phyloP scores from a whole-genome alignment of 495 filamentous ascomycete species.

The Aeminium ludgeri region DNA sequence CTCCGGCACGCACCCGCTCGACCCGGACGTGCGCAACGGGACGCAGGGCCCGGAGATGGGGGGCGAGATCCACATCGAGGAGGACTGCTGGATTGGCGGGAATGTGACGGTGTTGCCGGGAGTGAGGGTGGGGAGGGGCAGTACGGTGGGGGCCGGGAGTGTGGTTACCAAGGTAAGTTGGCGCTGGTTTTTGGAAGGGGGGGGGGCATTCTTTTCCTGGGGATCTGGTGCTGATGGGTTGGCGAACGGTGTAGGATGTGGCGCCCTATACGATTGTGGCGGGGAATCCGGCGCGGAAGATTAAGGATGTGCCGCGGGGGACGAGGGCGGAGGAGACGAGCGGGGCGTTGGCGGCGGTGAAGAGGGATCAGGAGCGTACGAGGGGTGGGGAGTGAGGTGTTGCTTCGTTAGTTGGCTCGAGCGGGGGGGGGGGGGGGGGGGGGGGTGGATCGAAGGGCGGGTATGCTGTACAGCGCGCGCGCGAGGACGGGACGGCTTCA shows the following conservation, averaged over 20 bases:
- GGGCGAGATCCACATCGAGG: conserved; percentile 57
- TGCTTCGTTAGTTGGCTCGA: no score
- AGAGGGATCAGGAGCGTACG: conserved; percentile 11
- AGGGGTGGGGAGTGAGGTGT: no score
- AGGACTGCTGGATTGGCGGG: conserved; percentile 83
- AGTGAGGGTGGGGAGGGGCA: conserved; percentile 63
- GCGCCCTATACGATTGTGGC: conserved; percentile 22
- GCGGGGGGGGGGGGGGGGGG: no score
- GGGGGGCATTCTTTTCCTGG: no score
- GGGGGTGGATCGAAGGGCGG: no score
- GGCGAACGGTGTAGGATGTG: conserved; percentile 20
- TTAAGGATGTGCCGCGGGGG: conserved; percentile 8
- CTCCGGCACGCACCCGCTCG: conserved; percentile 57
- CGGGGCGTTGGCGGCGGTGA: conserved; percentile 9
- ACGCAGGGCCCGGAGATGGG: conserved; percentile 59
- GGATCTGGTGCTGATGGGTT: conserved; percentile 1
- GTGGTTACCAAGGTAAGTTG: conserved; percentile 70
- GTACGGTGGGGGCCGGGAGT: conserved; percentile 66
- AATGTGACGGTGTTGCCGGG: conserved; percentile 60
- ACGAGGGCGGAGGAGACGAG: conserved; percentile 9
- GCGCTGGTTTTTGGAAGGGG: neutral
- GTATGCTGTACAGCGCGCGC: no score
- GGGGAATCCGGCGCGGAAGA: conserved; percentile 24
- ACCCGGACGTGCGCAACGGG: conserved; percentile 57
- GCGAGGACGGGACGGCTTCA: no score